Base-by-base conservation (phyloP, 2,329 filamentous ascomycete species). In the Emergomyces orientalis region DNA sequence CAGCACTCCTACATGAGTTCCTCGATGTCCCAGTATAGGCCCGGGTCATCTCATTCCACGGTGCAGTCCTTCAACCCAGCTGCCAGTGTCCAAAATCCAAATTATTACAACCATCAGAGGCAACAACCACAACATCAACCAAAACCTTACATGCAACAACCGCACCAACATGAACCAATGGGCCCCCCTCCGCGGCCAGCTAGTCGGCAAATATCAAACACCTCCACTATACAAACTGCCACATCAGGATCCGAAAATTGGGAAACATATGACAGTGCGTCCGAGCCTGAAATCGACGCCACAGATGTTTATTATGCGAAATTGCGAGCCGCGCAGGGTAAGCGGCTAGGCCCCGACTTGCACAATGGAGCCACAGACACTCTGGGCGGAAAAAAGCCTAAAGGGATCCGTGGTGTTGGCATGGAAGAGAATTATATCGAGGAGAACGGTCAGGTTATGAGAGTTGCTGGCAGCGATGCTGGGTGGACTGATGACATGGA, bases 251-350 rank as follows among this genome's bases (percentile, higher is more conserved):
- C 90, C 3, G 93, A 97, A 76, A 97, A 97, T 74, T 97, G 93
- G 93, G 93, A 97, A 76, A 96, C 92, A 11, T 97, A 94, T 70
- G 92, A 94, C 69, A 90, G 96, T 73, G 86, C 83, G 67, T 91
- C 88, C 0, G 89, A 91, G 69, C 81, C 82, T 0, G 89, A 93
- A 72, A 79, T 80, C 30, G 91, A 96, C 72, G 84, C 84, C 0
- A 87, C 86, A 3, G 90, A 94, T 65, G 82, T 85, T 11, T 95
- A 96, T 75, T 90, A 90, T 71, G 88, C 89, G 67, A 91, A 90
- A 75, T 78, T 92, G 61, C 84, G 88, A 63, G 86, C 87, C 39
- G 82, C 87, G 6, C 83, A 85, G 43, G 82, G 82, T 68, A 92
- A 91, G 77, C 82, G 88, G 55, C 80, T 84, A 66, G 72, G 76